A percentile compares a stretch with the other conserved stretches of the same genome.
These are phyloP conservation scores for Pseudocercospora cruenta DNA, from an alignment of 2,329 filamentous ascomycete species.

Conservation along the genomic window DNA sequence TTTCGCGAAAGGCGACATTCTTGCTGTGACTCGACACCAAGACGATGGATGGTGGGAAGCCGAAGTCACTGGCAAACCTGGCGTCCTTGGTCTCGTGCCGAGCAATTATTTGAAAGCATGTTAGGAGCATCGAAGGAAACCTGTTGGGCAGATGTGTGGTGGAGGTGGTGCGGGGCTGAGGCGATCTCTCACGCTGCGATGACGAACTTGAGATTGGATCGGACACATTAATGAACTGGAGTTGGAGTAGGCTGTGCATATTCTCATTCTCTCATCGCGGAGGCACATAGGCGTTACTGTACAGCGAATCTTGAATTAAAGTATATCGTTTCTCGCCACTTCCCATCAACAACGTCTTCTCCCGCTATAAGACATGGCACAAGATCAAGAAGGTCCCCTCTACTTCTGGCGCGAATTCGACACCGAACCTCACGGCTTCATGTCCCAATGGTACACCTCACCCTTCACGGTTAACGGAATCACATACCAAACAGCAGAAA, in stretches of 20 bases:
- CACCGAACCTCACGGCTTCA: slow-evolving; percentile 54
- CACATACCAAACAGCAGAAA: slow-evolving; percentile 47
- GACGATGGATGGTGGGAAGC: slow-evolving; percentile 99
- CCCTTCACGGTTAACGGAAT: slow-evolving; percentile 51
- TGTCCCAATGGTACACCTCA: slow-evolving; percentile 66
- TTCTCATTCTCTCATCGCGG: not conserved
- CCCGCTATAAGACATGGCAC: not conserved
- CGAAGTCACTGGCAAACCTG: slow-evolving; percentile 72
- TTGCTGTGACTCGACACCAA: slow-evolving; percentile 86
- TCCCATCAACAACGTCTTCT: not conserved
- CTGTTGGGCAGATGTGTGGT: not conserved
- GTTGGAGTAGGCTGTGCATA: not conserved
- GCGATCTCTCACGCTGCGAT: not conserved
- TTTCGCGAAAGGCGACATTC: slow-evolving; percentile 87
- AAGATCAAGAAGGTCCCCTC: slow-evolving; percentile 29
- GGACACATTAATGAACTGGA: not conserved
- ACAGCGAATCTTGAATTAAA: not conserved
- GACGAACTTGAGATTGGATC: not conserved
- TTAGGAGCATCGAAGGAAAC: slow-evolving; percentile 30
- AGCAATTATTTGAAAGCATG: slow-evolving; percentile 69
- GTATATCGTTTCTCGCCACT: not conserved
- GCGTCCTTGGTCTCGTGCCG: slow-evolving; percentile 62
- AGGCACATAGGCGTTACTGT: too few species aligned
- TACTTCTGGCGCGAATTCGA: slow-evolving; percentile 49
- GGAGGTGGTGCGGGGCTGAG: not conserved